Evolutionary conservation across 2,329 filamentous ascomycete genomes (phyloP).

Genomic region (Penicillium sp.): DNA sequence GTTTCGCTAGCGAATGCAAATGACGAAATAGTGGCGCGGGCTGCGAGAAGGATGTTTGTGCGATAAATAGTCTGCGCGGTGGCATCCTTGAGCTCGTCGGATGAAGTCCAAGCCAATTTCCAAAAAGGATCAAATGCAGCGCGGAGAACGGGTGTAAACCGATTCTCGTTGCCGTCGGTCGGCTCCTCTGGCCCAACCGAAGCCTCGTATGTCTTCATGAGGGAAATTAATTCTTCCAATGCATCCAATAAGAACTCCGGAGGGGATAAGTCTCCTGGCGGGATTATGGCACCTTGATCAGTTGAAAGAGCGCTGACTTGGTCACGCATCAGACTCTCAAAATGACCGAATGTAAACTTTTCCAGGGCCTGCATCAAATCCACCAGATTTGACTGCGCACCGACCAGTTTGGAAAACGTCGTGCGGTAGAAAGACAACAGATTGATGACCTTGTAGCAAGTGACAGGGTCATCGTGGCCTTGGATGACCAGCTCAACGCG

Average conservation of each 20-base stretch:
- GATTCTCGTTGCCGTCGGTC: constrained; percentile 58
- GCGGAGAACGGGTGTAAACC: constrained; percentile 71
- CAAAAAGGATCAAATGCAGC: constrained; percentile 87
- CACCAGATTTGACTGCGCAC: constrained; percentile 65
- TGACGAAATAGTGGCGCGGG: constrained; percentile 37
- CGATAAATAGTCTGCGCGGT: constrained; percentile 50
- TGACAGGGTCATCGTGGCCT: constrained; percentile 82
- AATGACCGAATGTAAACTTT: constrained; percentile 75
- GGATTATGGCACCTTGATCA: constrained; percentile 68
- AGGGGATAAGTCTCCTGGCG: constrained; percentile 69
- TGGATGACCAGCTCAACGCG: constrained; percentile 89
- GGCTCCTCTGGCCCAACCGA: constrained; percentile 56
- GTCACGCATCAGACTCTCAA: constrained; percentile 76
- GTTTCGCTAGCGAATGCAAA: constrained; percentile 62
- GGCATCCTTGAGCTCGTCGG: constrained; percentile 36
- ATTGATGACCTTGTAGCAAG: constrained; percentile 87
- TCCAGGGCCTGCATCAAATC: constrained; percentile 68
- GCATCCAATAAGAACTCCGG: constrained; percentile 80
- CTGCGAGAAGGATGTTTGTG: constrained; percentile 47
- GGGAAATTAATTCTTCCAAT: constrained; percentile 70
- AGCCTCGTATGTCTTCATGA: constrained; percentile 85
- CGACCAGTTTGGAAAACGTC: constrained; percentile 79
- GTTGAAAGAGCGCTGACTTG: constrained; percentile 64
- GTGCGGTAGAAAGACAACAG: constrained; percentile 83
- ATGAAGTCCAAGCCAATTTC: constrained; percentile 58